Evolutionary conservation across 495 filamentous ascomycete genomes (phyloP), one percentile per base, ranked within the genome.

Genomic region (Barbatosphaeria neglecta): DNA sequence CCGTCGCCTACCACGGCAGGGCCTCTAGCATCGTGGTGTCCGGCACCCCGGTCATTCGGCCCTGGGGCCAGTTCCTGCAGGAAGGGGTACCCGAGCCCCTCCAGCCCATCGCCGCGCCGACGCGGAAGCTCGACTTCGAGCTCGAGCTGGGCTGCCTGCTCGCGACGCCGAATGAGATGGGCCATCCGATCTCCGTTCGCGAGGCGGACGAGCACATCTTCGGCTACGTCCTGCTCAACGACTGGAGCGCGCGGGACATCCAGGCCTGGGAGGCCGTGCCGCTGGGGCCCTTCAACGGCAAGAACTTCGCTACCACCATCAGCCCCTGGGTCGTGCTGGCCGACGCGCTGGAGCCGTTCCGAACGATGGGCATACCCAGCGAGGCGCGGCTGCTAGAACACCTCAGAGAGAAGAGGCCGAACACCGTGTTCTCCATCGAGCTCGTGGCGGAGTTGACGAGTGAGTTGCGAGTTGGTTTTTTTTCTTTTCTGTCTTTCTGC

Each of bases 291-390:
- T 95, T 97, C 67, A 90, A 86, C 50, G 71, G 78, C 6, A 97
- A 97, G 75, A 95, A 92, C 62, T 94, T 95, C 62, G 87, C 80
- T n/a, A 92, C 88, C 0, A 84, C 77, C 2, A 85, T 96, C 49
- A 86, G 81, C 45, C 75, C 88, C 0, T 97, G 90, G 90, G 82
- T 97, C 1, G 86, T 97, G 13, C 66, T 92, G 4, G 65, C 82
- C 13, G 88, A 94, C 54, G 89, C 90, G 11, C 66, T 95, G 25
- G 84, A 86, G 63, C 82, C 84, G n/a, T 74, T 69, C 41, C 55
- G 69, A 23, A 51, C 60, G 1, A 51, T 61, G n/a, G 78, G 74
- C 2, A 60, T 89, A 6, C 72, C 81, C 59, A 83, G 86, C 54
- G 67, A 76, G 50, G 76, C 77, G 2, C 63, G 72, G 33, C 46